Base-by-base conservation (phyloP, 2,329 filamentous ascomycete genomes). In the Colletotrichum gloeosporioides region DNA sequence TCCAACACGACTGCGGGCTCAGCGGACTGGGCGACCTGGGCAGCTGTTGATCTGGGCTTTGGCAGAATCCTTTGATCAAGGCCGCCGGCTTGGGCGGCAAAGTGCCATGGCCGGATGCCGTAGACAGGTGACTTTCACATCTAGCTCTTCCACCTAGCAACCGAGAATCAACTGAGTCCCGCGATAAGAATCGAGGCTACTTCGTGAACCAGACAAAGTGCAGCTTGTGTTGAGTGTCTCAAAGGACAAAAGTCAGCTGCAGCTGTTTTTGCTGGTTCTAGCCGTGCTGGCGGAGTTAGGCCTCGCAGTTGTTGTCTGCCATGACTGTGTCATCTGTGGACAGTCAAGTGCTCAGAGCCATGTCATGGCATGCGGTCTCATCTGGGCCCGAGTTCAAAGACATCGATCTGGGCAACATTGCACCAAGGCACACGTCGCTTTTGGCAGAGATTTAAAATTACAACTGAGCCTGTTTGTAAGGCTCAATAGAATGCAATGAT, bases 361-460 rank as follows among this genome's bases (percentile, higher is more conserved):
- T 18, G 8, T 10, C 36, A 18, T 44, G 36, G 16, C 8, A 3
- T 18, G 36, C 36, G 36, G 36, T 1, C 36, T 18, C 8, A 44
- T 44, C 8, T 44, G 18, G 39, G 39, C 39, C 9, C 39, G 39
- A 5, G 39, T 44, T 12, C 8, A 44, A 6, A 6, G 39, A 10
- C 5, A 18, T 3, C 0, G 5, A n/a, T 5, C 18, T 44, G 2
- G 8, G 10, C 18, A 12, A n/a, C 8, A n/a, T n/a, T 3, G 4
- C 4, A 44, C 9, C 39, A 12, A 44, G 39, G 4, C 9, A 44
- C 1, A 4, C 9, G 18, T 6, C 5, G 18, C 5, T 44, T 18
- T 44, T 44, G 8, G 8, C 18, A 39, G 36, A 9, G 36, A 9
- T 8, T 18, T 44, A 1, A 1, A 44, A 10, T 44, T 0, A 5